Conservation (phyloP, 2,329 filamentous ascomycete species). For the Ophiostoma piceae region DNA sequence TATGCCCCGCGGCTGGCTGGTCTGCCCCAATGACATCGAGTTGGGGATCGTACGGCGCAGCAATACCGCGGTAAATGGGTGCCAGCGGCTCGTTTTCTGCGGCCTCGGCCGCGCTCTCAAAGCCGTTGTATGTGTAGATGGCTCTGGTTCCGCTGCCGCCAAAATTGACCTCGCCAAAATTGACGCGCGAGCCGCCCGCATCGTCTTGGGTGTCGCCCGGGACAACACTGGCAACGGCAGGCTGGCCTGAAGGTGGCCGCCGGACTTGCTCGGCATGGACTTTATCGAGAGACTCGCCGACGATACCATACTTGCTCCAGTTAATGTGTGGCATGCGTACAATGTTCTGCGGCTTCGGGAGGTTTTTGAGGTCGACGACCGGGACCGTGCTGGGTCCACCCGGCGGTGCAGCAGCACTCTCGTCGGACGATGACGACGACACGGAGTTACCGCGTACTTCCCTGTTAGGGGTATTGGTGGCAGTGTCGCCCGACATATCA, state of each 20-base stretch:
- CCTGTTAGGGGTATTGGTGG: not conserved
- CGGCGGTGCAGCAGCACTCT: not conserved
- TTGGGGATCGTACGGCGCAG: constrained; percentile 52
- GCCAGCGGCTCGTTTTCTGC: constrained; percentile 27
- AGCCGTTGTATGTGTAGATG: constrained; percentile 45
- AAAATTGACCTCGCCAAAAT: not conserved
- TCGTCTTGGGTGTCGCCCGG: not conserved
- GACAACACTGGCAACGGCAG: constrained; percentile 36
- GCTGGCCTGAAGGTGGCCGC: constrained; percentile 55
- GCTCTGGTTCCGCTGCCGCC: constrained; percentile 32
- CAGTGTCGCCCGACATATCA: not conserved
- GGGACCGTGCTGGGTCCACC: not conserved
- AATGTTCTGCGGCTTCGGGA: constrained; percentile 75
- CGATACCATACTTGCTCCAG: constrained; percentile 90
- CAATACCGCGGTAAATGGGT: constrained; percentile 45
- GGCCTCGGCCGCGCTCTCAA: constrained; percentile 24
- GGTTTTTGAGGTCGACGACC: constrained; percentile 31
- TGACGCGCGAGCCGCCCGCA: not conserved
- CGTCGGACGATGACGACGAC: not conserved
- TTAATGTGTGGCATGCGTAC: constrained; percentile 85
- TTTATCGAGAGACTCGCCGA: constrained; percentile 76
- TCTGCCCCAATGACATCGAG: constrained; percentile 40
- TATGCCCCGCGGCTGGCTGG: not conserved
- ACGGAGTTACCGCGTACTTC: not conserved
- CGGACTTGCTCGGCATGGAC: constrained; percentile 74